Conservation (phyloP, 129 eudicot species). For the Silybum marianum region DNA sequence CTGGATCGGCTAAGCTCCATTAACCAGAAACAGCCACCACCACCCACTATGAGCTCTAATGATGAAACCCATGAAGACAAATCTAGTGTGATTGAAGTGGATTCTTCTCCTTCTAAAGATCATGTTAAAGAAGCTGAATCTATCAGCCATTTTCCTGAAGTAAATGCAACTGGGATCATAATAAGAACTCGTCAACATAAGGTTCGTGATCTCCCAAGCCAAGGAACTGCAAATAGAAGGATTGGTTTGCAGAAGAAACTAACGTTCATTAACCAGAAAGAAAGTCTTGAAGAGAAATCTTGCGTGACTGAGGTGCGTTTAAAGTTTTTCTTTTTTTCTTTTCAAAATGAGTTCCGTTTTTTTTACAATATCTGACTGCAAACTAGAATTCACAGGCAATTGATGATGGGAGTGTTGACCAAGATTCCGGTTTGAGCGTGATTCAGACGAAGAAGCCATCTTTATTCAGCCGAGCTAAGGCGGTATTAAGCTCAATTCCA, state of each 20-base stretch:
- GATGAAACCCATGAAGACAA: constrained; percentile 24
- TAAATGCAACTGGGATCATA: constrained; percentile 25
- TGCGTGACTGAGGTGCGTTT: constrained; percentile 29
- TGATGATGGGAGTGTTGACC: neutral
- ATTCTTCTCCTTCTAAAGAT: constrained; percentile 21
- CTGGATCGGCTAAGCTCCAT: constrained; percentile 17
- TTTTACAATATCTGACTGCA: neutral
- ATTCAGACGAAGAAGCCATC: neutral
- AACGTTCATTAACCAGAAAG: constrained; percentile 26
- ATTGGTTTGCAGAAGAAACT: constrained; percentile 50
- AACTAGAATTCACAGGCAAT: constrained; percentile 10
- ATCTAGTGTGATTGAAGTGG: constrained; percentile 36
- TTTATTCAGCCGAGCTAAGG: constrained; percentile 18
- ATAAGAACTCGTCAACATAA: constrained; percentile 29
- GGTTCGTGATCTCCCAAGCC: constrained; percentile 2
- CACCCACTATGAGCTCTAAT: constrained; percentile 17
- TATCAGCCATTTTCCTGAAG: neutral
- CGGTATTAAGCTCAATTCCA: neutral
- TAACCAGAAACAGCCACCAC: constrained; percentile 13
- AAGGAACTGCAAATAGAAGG: constrained; percentile 72
- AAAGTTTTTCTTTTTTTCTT: neutral
- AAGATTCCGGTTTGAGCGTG: constrained; percentile 1
- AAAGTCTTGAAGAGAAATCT: constrained; percentile 17
- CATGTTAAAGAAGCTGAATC: constrained; percentile 40
- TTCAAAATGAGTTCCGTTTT: neutral